A percentile compares a stretch with the other conserved stretches of the same genome.
Conservation (phyloP, 768 basidiomycete genomes). For the Termitomyces sp. region DNA sequence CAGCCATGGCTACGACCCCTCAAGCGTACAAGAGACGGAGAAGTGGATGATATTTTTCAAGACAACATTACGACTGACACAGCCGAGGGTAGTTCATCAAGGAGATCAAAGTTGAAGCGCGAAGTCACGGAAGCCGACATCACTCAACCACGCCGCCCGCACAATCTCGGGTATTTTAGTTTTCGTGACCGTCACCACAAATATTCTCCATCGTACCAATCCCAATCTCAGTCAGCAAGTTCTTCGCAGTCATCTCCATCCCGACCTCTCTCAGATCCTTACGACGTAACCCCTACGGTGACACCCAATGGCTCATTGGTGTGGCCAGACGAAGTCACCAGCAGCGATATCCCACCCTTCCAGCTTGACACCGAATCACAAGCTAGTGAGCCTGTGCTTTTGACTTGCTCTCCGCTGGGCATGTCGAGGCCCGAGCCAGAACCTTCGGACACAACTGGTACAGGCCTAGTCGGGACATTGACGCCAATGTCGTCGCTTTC, state of each 20-base stretch:
- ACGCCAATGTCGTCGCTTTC: constrained; percentile 16
- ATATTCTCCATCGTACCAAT: constrained; percentile 1
- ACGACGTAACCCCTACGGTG: constrained; percentile 45
- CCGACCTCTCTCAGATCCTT: constrained; percentile 30
- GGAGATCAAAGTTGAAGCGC: constrained; percentile 24
- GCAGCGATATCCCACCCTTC: constrained; percentile 27
- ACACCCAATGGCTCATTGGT: constrained; percentile 52
- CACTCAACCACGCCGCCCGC: constrained; percentile 10
- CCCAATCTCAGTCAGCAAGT: constrained; percentile 1
- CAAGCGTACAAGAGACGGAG: constrained; percentile 20
- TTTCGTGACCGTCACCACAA: constrained; percentile 2
- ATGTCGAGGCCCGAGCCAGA: constrained; percentile 17
- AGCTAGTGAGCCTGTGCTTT: constrained; percentile 18
- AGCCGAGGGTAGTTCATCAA: constrained; percentile 4
- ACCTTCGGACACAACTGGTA: constrained; percentile 3
- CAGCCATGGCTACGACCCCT: constrained; percentile 34
- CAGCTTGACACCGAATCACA: constrained; percentile 30
- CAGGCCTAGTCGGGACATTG: constrained; percentile 9
- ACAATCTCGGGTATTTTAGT: constrained; percentile 21
- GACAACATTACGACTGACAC: not conserved
- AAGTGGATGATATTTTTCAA: constrained; percentile 16
- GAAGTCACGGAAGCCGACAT: constrained; percentile 27
- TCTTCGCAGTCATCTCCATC: constrained; percentile 22
- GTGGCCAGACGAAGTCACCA: constrained; percentile 26
- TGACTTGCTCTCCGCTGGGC: constrained; percentile 32